Evolutionary conservation across 2,329 filamentous ascomycete genomes (phyloP), one percentile per base, ranked within the genome.

Genomic region (Trichophyton mentagrophytes): DNA sequence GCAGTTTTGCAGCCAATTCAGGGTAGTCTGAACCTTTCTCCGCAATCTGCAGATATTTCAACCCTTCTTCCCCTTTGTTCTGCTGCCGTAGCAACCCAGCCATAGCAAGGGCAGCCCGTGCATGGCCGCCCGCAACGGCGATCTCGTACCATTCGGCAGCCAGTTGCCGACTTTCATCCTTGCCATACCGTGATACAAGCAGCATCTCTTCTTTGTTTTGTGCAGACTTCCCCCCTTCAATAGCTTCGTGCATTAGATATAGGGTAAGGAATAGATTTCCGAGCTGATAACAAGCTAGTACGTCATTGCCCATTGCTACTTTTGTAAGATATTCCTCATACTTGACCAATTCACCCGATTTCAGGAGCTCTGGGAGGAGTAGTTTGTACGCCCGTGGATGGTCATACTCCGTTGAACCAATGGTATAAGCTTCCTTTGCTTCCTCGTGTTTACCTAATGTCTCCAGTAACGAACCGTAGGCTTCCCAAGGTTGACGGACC

Each of bases 1-100:
- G 79, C 0, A 90, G 72, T 1, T 73, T 73, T 17, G 81, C 70
- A 1, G 81, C 82, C 22, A 81, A 74, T 60, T 88, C 85, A 0
- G 58, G 44, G 36, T 57, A 63, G 3, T 60, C 51, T 20, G 62
- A 58, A 25, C 66, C 56, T 6, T 64, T 13, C 22, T 62, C 61
- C 17, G 63, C 55, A 13, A 61, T 25, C 1, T 66, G 61, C 22
- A 70, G 62, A 22, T 67, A 60, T 3, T 62, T 33, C 25, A 62
- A 40, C 3, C 67, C 67, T 11, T 62, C 46, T 0, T 62, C 59
- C 4, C 51, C 25, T 3, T 64, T 9, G 1, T 69, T 69, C 38
- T 68, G 63, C 60, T 72, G 66, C 22, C 70, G 68, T 3, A 64
- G 47, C 2, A 76, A 57, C n/a, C 71, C 58, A 3, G 69, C 69